Conservation (phyloP, 202 grass and related monocot species). For the Hordeum pubiflorum region DNA sequence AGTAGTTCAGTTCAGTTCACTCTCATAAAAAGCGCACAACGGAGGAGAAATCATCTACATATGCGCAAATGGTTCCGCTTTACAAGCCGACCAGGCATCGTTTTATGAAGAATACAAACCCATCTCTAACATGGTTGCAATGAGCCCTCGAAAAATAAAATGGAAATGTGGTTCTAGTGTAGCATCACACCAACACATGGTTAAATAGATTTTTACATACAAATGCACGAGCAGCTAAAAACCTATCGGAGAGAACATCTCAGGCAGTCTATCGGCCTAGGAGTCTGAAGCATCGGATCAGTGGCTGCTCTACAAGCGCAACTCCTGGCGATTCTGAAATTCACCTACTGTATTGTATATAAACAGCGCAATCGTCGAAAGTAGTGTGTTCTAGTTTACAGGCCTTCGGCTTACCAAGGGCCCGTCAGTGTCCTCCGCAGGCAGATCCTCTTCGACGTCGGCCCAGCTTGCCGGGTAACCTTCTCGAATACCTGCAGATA, state of each 20-base stretch:
- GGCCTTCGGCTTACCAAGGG: constrained; percentile 49
- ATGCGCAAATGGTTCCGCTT: not conserved
- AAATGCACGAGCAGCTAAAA: constrained; percentile 4
- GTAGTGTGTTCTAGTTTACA: constrained; percentile 5
- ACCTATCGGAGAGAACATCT: constrained; percentile 16
- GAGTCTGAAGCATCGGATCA: constrained; percentile 15
- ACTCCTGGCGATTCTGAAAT: constrained; percentile 15
- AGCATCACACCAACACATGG: not conserved
- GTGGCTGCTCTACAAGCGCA: constrained; percentile 27
- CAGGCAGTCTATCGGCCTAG: constrained; percentile 5
- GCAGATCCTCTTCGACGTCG: constrained; percentile 56
- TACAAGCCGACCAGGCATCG: not conserved
- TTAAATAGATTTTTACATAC: constrained; percentile 20
- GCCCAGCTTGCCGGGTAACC: constrained; percentile 29
- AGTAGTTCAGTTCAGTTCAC: not conserved
- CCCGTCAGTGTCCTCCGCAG: constrained; percentile 65
- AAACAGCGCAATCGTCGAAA: not conserved
- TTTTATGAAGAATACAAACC: constrained; percentile 3
- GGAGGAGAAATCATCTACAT: not conserved
- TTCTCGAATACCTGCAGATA: constrained; percentile 40
- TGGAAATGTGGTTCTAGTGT: not conserved
- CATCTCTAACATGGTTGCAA: not conserved
- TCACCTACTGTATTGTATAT: constrained; percentile 11
- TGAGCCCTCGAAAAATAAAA: not conserved
- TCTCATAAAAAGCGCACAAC: not conserved